Base-by-base conservation (phyloP, 2,329 filamentous ascomycete genomes). In the Colletotrichum filicis region DNA sequence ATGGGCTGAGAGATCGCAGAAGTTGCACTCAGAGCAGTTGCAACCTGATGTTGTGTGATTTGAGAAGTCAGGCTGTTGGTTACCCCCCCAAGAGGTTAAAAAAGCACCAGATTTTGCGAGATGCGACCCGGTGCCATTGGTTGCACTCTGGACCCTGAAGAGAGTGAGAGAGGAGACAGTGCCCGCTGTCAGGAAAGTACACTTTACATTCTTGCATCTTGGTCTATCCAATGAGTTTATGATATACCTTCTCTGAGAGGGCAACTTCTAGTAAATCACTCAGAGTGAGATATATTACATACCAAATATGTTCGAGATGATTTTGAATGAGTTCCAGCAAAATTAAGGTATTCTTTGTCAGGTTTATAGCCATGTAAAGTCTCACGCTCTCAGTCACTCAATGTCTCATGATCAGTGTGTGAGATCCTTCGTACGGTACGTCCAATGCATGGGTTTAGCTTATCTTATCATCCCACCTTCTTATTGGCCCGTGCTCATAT, bases 401-500 rank as follows among this genome's bases (percentile, higher is more conserved):
- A 57, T 56, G 32, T 68, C 35, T 11, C 22, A 11, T 22, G 12
- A 4, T 55, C 68, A 61, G 68, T 71, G 68, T 19, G 56, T 4
- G 8, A 5, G 3, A 24, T 4, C 11, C 22, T 14, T n/a, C 4
- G 5, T 32, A 37, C 49, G 26, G 49, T 24, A 61, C 46, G 14
- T 56, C 28, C 7, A n/a, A 58, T 64, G 58, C 59, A 69, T 59
- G 28, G 32, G 42, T 11, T n/a, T 1, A 22, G 26, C 28, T 73
- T 71, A 73, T 73, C 71, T 74, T 74, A 74, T 74, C 71, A 68
- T 71, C 59, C 46, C 71, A 68, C 68, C 5, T 26, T 62, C 14
- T 26, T n/a, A 68, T 68, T 68, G 71, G 71, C 22, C 68, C 9
- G 71, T 71, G 66, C 60, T 19, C 14, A 35, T 52, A 56, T 19